Evolutionary conservation across 164 flowering plant genomes (phyloP).

Genomic region (Malania oleifera): DNA sequence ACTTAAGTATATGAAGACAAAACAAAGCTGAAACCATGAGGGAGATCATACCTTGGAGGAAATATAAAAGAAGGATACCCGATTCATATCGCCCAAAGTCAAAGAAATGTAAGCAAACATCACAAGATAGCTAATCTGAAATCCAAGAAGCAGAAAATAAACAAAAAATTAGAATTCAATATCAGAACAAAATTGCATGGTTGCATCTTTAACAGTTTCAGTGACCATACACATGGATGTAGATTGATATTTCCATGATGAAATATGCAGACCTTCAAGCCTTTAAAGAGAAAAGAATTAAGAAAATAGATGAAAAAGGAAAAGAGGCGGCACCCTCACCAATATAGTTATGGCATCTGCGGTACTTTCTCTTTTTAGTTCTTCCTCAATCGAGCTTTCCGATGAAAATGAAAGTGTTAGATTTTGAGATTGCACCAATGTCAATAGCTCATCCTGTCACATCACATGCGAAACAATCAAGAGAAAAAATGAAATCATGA

Average conservation of each 20-base stretch:
- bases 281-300: neutral
- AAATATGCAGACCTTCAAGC: neutral
- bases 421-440: conserved; percentile 68
- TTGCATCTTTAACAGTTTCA: neutral
- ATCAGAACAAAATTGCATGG: neutral
- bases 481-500: neutral
- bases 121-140: conserved; percentile 96
- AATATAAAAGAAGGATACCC: conserved; percentile 58
- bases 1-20: neutral
- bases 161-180: conserved; percentile 1
- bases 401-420: conserved; percentile 92
- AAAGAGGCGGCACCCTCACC: conserved; percentile 39
- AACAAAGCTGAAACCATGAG: neutral
- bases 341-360: conserved; percentile 91
- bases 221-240: neutral
- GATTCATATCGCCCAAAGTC: conserved; percentile 80
- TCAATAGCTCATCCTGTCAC: conserved; percentile 74
- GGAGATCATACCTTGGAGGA: conserved; percentile 75
- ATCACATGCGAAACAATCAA: neutral
- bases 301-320: neutral
- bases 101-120: conserved; percentile 97
- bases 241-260: neutral
- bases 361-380: conserved; percentile 94
- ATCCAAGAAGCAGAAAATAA: conserved; percentile 12
- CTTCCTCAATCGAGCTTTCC: conserved; percentile 96